Base-by-base conservation (phyloP, 78 protist genomes). In the Ministeria vibrans region DNA sequence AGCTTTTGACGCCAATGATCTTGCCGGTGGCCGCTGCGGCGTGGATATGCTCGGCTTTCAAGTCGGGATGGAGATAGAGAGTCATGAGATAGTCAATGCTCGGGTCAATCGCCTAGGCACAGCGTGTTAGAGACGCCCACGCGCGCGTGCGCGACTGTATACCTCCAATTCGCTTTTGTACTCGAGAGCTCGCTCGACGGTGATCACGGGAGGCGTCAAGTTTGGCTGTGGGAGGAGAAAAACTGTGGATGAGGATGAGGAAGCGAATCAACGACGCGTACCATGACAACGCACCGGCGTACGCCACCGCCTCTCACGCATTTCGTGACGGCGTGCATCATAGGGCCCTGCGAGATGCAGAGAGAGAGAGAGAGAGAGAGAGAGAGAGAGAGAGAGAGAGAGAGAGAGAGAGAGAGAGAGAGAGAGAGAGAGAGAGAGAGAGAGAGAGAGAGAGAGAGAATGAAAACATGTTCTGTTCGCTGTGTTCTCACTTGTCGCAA, bases 1-100 rank as follows among this genome's bases (percentile, higher is more conserved):
- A 81, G 46, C 34, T 9, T 59, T 81, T 81, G 39, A 81, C 78
- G 59, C 76, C 83, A 59, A 74, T 59, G 11, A 7, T 44, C 11
- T 66, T 42, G 25, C 83, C 83, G 6, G n/a, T 62, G 18, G 9
- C 63, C 13, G 46, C 55, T 2, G 83, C 83, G 23, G 7, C 25
- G 18, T 1, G 45, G 15, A 79, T 66, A 0, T 61, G 61, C 22
- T 13, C 83, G 0, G 83, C 76, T 23, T 74, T 66, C 34, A 79
- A 39, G 5, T 25, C 62, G 13, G 75, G 72, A 30, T 11, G 32
- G 44, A 79, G 63, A 30, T 79, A 79, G 23, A 79, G 55, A 32
- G 76, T 79, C 83, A 79, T 79, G 38, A 63, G 59, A 63, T 43
- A 63, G 0, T 39, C 75, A 32, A 79, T 42, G 55, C 34, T 6